Conservation (phyloP, 257 asterid species). For the Nicotiana otophora region DNA sequence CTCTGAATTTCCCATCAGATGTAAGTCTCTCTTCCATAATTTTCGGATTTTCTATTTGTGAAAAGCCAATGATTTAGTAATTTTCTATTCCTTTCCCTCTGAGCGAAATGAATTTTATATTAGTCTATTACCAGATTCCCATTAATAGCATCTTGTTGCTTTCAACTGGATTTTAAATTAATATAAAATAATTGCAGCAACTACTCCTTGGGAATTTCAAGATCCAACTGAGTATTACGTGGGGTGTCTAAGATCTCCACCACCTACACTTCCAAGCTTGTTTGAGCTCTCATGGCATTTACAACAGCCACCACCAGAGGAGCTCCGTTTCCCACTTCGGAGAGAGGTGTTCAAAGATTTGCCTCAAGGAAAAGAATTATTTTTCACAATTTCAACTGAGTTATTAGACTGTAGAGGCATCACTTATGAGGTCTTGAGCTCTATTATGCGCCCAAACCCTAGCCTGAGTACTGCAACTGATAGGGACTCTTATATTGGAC, state of each 20-base stretch:
- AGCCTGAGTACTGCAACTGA: slow-evolving; percentile 19
- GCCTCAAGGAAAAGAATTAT: slow-evolving; percentile 42
- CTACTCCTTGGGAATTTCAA: slow-evolving; percentile 37
- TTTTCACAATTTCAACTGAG: slow-evolving; percentile 30
- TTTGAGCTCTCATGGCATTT: slow-evolving; percentile 44
- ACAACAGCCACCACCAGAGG: slow-evolving; percentile 48
- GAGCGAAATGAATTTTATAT: not conserved
- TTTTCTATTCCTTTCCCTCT: not conserved
- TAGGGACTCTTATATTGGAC: slow-evolving; percentile 35
- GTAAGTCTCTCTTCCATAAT: slow-evolving; percentile 22
- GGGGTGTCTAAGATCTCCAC: slow-evolving; percentile 35
- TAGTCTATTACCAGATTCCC: not conserved
- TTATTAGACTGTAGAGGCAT: slow-evolving; percentile 30
- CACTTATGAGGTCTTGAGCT: slow-evolving; percentile 24
- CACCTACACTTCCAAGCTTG: slow-evolving; percentile 29
- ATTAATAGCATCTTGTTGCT: not conserved
- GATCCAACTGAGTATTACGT: slow-evolving; percentile 40
- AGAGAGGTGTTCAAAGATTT: slow-evolving; percentile 38
- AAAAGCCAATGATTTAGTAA: not conserved
- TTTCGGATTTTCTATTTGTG: not conserved
- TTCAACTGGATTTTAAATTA: not conserved
- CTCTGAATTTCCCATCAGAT: slow-evolving; percentile 27
- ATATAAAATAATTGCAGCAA: slow-evolving; percentile 17
- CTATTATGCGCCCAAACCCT: slow-evolving; percentile 32
- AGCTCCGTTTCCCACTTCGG: slow-evolving; percentile 36